Percentiles rank a stretch among this genome's conserved stretches.
These are phyloP conservation scores for Penicillium bovifimosum DNA, from an alignment of 495 filamentous ascomycete genomes.

Conservation along the genomic window DNA sequence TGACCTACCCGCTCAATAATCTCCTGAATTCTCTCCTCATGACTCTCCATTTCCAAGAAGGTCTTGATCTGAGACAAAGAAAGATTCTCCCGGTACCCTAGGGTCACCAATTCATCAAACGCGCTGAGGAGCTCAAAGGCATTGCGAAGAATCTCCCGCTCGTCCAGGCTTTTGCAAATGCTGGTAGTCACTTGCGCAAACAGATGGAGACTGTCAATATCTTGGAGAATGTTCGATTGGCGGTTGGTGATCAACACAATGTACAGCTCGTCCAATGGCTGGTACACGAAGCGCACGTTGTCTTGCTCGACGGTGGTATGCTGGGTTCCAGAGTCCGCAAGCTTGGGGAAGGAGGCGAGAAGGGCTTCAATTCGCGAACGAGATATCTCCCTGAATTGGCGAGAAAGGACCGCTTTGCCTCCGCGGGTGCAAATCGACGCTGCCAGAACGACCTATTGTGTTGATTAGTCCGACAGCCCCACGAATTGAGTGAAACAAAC, in stretches of 20 bases:
- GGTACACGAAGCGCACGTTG: constrained; percentile 98
- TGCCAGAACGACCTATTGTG: constrained; percentile 84
- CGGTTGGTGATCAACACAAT: constrained; percentile 99
- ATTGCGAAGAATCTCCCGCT: constrained; percentile 89
- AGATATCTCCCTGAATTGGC: constrained; percentile 94
- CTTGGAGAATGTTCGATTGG: constrained; percentile 97
- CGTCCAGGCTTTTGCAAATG: constrained; percentile 93
- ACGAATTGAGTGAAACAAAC: neutral
- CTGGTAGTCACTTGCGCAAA: constrained; percentile 95
- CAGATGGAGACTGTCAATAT: constrained; percentile 95
- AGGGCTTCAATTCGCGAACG: constrained; percentile 93
- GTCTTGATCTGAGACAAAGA: constrained; percentile 95
- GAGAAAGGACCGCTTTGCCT: constrained; percentile 93
- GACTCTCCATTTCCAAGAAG: constrained; percentile 97
- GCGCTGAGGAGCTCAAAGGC: constrained; percentile 92
- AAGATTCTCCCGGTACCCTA: constrained; percentile 93
- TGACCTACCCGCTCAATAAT: constrained; percentile 80
- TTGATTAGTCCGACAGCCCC: constrained; percentile 20
- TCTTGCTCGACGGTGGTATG: constrained; percentile 98
- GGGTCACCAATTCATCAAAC: constrained; percentile 91
- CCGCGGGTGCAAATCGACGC: constrained; percentile 98
- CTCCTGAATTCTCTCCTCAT: constrained; percentile 97
- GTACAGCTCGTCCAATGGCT: constrained; percentile 97
- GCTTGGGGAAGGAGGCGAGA: constrained; percentile 93
- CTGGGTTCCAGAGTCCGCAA: constrained; percentile 88